Conservation (phyloP, 345 rosid species). For the Clausena lansium region DNA sequence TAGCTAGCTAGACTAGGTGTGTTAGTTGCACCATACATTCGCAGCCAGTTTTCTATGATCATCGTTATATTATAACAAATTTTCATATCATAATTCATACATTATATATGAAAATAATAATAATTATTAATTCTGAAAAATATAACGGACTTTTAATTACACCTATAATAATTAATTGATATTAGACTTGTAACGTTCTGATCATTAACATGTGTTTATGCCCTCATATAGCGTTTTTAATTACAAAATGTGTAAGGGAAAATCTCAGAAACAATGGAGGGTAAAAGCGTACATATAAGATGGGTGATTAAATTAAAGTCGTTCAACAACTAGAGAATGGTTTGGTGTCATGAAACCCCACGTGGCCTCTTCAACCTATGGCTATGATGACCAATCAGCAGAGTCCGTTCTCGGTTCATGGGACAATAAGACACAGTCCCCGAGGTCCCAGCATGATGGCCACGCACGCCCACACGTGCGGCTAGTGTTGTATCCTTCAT, state of each 20-base stretch:
- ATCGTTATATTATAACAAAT: no score
- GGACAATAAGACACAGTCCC: background rate
- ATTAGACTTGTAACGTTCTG: no score
- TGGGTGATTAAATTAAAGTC: background rate
- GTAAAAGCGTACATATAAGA: background rate
- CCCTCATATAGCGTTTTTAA: no score
- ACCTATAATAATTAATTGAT: no score
- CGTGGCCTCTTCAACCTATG: slow-evolving; percentile 17
- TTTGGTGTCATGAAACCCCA: slow-evolving; percentile 13
- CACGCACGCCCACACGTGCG: slow-evolving; percentile 22
- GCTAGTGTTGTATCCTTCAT: background rate
- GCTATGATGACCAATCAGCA: background rate
- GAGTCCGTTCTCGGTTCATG: background rate
- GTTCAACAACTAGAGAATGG: background rate
- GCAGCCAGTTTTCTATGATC: no score
- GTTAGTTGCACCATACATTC: no score
- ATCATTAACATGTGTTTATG: no score
- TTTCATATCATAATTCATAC: no score
- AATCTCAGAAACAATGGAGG: background rate
- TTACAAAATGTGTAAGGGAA: no score
- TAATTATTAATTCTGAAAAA: no score
- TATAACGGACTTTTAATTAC: no score
- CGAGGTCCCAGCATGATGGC: background rate
- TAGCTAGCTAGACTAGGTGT: background rate
- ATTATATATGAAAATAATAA: no score